phyloP scores from a whole-genome alignment of 345 rosid species.

The Sapria himalayana region DNA sequence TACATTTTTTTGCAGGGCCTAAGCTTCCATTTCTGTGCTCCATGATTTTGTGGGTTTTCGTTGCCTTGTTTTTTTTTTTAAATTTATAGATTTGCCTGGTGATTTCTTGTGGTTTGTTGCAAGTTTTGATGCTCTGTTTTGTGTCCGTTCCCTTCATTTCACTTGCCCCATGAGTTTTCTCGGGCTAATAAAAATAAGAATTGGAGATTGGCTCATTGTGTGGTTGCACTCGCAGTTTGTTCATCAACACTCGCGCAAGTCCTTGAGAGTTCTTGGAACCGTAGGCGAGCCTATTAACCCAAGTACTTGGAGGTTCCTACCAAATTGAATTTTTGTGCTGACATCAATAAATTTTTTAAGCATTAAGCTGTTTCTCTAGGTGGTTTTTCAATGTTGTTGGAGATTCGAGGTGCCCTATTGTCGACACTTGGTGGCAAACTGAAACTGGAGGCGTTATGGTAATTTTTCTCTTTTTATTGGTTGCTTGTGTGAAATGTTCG shows the following conservation, averaged over 20 bases:
- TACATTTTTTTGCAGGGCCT: too few species aligned
- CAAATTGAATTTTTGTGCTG: constrained; percentile 9
- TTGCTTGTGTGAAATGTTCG: too few species aligned
- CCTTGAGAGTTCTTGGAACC: constrained; percentile 85
- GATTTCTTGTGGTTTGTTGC: too few species aligned
- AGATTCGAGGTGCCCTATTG: constrained; percentile 79
- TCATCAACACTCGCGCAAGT: constrained; percentile 65
- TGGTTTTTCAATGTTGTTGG: constrained; percentile 92
- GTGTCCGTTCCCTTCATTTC: too few species aligned
- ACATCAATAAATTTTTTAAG: constrained; percentile 4
- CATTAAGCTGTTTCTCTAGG: constrained; percentile 20
- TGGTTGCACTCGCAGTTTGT: constrained; percentile 47
- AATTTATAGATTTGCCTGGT: too few species aligned
- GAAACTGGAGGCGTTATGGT: constrained; percentile 99
- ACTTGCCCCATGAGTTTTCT: too few species aligned
- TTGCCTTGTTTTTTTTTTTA: too few species aligned
- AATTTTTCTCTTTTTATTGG: constrained; percentile 4
- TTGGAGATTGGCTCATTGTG: too few species aligned
- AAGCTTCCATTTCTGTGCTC: too few species aligned
- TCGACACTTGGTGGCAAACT: constrained; percentile 99
- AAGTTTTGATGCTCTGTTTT: too few species aligned
- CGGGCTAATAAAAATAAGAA: too few species aligned
- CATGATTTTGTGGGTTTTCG: too few species aligned
- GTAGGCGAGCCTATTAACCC: constrained; percentile 99
- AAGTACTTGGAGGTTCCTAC: constrained; percentile 83